Evolutionary conservation across 75 land plant genomes (phyloP).

Genomic region (Sequoiadendron giganteum): DNA sequence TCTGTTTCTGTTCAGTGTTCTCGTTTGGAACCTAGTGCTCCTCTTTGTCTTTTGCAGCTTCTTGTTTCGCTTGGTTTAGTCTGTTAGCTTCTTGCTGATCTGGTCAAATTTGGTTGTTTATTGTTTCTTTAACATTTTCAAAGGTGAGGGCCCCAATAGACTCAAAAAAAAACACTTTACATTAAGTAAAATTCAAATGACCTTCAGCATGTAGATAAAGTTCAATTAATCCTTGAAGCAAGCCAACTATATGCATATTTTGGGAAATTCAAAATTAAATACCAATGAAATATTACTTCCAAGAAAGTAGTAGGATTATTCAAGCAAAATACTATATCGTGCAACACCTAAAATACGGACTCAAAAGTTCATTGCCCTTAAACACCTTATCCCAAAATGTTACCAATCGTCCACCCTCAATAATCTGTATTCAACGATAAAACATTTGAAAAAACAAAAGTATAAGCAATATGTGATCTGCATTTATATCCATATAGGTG

Average conservation of each 20-base stretch:
- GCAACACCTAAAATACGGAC: not conserved
- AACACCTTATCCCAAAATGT: not conserved
- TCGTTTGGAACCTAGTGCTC: too few species aligned
- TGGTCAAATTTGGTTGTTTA: too few species aligned
- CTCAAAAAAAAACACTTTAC: not conserved
- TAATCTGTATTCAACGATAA: not conserved
- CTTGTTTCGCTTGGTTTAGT: too few species aligned
- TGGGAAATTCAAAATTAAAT: not conserved
- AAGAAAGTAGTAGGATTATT: not conserved
- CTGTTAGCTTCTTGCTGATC: too few species aligned
- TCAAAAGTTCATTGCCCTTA: not conserved
- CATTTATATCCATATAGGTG: not conserved
- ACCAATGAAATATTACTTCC: not conserved
- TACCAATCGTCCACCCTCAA: not conserved
- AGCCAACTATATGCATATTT: not conserved
- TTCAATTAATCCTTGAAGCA: not conserved
- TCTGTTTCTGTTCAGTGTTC: too few species aligned
- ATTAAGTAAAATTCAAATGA: not conserved
- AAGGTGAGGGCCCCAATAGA: too few species aligned
- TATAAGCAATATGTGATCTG: not conserved
- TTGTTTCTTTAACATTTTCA: too few species aligned
- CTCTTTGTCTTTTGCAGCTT: too few species aligned
- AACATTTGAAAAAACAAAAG: too few species aligned
- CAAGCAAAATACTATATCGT: not conserved
- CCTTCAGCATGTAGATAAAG: not conserved